Evolutionary conservation across 352 stramenopile genomes (phyloP), one percentile per base, ranked within the genome.

Genomic region (Aphanomyces astaci): DNA sequence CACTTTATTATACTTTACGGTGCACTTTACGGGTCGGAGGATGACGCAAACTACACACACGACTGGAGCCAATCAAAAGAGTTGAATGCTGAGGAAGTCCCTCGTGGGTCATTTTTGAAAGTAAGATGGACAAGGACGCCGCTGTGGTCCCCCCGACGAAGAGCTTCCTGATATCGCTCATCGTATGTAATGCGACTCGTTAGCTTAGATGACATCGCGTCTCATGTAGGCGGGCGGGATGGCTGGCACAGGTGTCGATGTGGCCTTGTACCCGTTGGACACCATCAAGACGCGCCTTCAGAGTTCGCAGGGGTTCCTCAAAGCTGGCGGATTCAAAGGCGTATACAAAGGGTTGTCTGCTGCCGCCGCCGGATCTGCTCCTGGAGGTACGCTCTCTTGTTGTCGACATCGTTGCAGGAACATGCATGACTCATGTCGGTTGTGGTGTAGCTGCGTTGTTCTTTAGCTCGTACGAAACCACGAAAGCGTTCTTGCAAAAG

Each of bases 271-370:
- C 87, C 97, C 97, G 40, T 86, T 99, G 10, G 96, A 99, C 83
- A 99, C 97, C 1, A 88, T 99, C 73, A 99, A 99, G 85, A 99
- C 97, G 22, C 82, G 97, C 10, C 76, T 99, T 51, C 97, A 99
- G 75, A 96, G 95, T 11, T 92, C 96, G 1, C 82, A 97, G 46
- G 96, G 97, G 19, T 99, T 99, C 76, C 82, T 98, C 39, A 97
- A 97, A 71, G 92, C 96, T 39, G 97, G 97, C 22, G 97, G 97
- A 10, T 99, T 99, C 73, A 86, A 86, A 45, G 91, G 91, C 40
- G 74, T 98, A 2, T 98, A 97, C 78, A 92, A 85, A 28, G 93
- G 93, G 1, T 71, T 98, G 22, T 95, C 90, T 0, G 87, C 88
- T n/a, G 93, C 88, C 2, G 93, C 93, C 10, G 84, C 90, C 9